phyloP scores from a whole-genome alignment of 495 filamentous ascomycete genomes.

The Neurospora intermedia region DNA sequence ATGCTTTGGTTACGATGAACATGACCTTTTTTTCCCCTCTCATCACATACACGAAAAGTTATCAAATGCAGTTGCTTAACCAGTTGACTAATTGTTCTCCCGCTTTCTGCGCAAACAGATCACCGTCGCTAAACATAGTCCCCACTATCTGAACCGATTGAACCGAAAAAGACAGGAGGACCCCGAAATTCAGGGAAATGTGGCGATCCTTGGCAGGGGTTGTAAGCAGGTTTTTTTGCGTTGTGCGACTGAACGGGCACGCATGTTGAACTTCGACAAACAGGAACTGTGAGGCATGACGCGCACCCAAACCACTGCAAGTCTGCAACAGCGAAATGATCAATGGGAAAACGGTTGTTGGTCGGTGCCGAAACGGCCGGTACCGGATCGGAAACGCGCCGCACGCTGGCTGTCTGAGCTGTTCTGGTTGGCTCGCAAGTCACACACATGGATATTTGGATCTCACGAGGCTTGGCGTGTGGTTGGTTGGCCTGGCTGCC shows the following conservation, averaged over 20 bases:
- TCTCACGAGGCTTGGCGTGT: background rate
- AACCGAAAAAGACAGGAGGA: background rate
- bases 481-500: background rate
- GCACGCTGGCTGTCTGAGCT: background rate
- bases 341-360: background rate
- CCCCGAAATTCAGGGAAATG: background rate
- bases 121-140: constrained; percentile 15
- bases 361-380: background rate
- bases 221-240: background rate
- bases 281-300: background rate
- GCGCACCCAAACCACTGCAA: background rate
- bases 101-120: constrained; percentile 21
- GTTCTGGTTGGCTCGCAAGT: background rate
- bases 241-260: background rate
- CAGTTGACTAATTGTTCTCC: constrained; percentile 17
- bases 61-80: constrained; percentile 11
- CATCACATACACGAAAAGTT: constrained; percentile 2
- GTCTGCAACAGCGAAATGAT: background rate
- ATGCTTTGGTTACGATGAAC: constrained; percentile 1
- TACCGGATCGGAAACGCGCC: background rate
- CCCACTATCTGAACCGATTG: background rate
- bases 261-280: background rate
- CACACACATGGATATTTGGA: background rate
- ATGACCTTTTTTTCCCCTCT: background rate
- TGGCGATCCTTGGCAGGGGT: background rate